Conservation (phyloP, 2,329 filamentous ascomycete genomes). For the Aureobasidium sp. region DNA sequence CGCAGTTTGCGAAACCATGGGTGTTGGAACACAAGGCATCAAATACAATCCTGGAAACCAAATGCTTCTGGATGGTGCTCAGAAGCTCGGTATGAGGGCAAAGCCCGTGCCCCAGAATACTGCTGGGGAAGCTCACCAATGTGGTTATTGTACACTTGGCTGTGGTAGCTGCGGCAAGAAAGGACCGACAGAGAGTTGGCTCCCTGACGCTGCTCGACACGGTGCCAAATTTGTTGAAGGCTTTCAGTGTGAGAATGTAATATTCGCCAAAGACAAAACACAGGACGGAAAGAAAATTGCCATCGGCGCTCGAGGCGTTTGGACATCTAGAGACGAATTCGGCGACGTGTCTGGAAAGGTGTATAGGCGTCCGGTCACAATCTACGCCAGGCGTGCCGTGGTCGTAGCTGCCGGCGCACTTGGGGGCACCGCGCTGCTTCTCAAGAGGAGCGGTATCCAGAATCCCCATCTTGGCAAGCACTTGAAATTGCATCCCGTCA, state of each 20-base stretch:
- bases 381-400: constrained; percentile 67
- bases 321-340: constrained; percentile 61
- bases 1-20: constrained; percentile 70
- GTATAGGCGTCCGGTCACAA: constrained; percentile 50
- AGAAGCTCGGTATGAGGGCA: constrained; percentile 63
- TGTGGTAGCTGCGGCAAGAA: constrained; percentile 64
- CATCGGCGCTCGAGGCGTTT: constrained; percentile 63
- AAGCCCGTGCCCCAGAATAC: constrained; percentile 72
- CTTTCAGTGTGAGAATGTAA: constrained; percentile 60
- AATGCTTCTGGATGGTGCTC: constrained; percentile 64
- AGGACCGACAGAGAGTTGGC: constrained; percentile 66
- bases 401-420: constrained; percentile 71
- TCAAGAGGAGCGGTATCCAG: constrained; percentile 69
- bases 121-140: constrained; percentile 63
- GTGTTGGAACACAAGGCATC: constrained; percentile 57
- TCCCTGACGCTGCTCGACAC: constrained; percentile 69
- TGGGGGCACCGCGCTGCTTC: constrained; percentile 60
- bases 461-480: constrained; percentile 78
- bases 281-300: constrained; percentile 46
- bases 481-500: constrained; percentile 70
- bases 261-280: constrained; percentile 51
- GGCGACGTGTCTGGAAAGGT: constrained; percentile 50
- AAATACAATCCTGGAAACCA: constrained; percentile 66
- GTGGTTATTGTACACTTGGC: constrained; percentile 53
- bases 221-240: constrained; percentile 81